Evolutionary conservation across 1,139 yeast genomes (phyloP).

Genomic region (Petasospora fabianii): DNA sequence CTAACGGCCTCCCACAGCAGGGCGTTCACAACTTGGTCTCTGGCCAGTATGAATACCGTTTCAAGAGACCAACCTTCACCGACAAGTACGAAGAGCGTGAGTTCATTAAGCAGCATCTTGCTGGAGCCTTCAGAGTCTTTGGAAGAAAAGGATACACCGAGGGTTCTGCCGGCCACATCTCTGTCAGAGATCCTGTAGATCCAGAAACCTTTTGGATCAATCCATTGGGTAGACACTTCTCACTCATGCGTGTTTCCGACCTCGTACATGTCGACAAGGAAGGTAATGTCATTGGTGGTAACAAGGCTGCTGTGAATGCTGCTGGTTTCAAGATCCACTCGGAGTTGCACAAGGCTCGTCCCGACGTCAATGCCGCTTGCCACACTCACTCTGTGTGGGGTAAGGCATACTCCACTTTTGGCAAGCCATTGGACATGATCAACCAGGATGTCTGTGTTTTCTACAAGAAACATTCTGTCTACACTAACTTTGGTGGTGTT

Average conservation of each 20-base stretch:
- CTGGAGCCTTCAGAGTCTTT: conserved; percentile 76
- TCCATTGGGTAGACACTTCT: conserved; percentile 72
- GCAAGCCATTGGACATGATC: conserved; percentile 69
- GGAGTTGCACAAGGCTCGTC: conserved; percentile 71
- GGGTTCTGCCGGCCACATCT: conserved; percentile 80
- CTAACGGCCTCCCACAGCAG: conserved; percentile 12
- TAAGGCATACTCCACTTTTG: conserved; percentile 71
- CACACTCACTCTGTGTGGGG: conserved; percentile 77
- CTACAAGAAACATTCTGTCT: conserved; percentile 64
- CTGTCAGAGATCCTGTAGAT: conserved; percentile 73
- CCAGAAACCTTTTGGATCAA: conserved; percentile 76
- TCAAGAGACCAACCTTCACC: conserved; percentile 48
- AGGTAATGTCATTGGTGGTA: conserved; percentile 69
- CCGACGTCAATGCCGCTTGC: conserved; percentile 79
- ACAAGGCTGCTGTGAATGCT: conserved; percentile 62
- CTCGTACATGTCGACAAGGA: conserved; percentile 73
- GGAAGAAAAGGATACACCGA: conserved; percentile 72
- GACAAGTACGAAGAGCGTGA: conserved; percentile 50
- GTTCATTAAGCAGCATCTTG: conserved; percentile 72
- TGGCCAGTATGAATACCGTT: conserved; percentile 23
- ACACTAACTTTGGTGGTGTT: conserved; percentile 72
- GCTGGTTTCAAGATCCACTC: conserved; percentile 83
- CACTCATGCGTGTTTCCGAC: conserved; percentile 64
- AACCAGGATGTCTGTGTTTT: conserved; percentile 75
- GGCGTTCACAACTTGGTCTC: conserved; percentile 25